These are phyloP conservation scores for Grosmannia huntii DNA, from an alignment of 2,329 filamentous ascomycete genomes.

Conservation along the genomic window DNA sequence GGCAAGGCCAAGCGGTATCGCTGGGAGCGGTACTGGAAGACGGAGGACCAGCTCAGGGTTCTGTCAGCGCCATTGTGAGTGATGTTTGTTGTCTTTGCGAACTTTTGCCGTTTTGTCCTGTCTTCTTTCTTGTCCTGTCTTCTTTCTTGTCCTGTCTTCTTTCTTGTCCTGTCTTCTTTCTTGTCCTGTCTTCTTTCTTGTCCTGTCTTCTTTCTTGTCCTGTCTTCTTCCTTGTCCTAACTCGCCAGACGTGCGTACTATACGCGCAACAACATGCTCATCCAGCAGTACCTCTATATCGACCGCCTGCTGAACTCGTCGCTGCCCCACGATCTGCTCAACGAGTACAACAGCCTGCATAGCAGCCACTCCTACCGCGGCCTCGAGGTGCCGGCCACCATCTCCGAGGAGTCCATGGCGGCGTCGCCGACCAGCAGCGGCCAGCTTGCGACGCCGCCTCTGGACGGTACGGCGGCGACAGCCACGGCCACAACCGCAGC, in stretches of 20 bases:
- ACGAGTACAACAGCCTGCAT: slow-evolving; percentile 65
- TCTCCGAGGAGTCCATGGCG: slow-evolving; percentile 48
- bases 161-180: no score
- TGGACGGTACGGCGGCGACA: not conserved
- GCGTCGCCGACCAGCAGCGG: slow-evolving; percentile 18
- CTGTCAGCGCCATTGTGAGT: slow-evolving; percentile 57
- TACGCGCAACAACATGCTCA: slow-evolving; percentile 73
- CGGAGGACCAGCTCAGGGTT: slow-evolving; percentile 55
- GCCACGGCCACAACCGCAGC: not conserved
- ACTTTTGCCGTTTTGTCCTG: not conserved
- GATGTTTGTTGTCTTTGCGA: no score
- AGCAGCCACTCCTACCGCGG: slow-evolving; percentile 36
- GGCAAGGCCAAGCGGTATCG: slow-evolving; percentile 77
- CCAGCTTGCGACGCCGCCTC: not conserved
- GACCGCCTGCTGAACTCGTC: slow-evolving; percentile 83
- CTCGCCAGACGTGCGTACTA: slow-evolving; percentile 61
- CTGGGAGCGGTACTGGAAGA: slow-evolving; percentile 81
- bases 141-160: no score
- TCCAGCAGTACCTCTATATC: slow-evolving; percentile 89
- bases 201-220: no score
- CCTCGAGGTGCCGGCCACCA: slow-evolving; percentile 57
- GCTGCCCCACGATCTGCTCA: slow-evolving; percentile 80
- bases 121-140: no score
- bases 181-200: no score
- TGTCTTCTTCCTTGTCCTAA: not conserved